Base-by-base conservation (phyloP, 2,329 filamentous ascomycete species). In the Claviceps pazoutovae region DNA sequence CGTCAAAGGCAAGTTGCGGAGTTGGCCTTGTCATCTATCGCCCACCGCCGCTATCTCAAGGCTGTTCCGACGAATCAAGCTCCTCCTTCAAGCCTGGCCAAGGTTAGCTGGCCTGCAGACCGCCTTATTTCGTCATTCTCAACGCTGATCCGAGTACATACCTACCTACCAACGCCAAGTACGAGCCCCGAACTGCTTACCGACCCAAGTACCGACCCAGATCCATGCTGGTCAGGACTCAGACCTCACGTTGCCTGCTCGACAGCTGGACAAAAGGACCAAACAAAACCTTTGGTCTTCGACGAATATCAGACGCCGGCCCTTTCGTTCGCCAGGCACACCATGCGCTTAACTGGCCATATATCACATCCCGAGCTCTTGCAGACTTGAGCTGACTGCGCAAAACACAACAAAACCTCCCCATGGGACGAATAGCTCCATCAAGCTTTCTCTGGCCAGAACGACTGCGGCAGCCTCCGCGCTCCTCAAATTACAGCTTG, bases 381-480 rank as follows among this genome's bases (percentile, higher is more conserved):
- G 13, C 46, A 50, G 46, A 53, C 51, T 37, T 56, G 56, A 57
- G 26, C 6, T 17, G 21, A 14, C 41, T 44, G 9, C 21, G 19
- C 14, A 16, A 26, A 4, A 46, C n/a, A 44, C 9, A 13, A 43
- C n/a, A 39, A 47, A n/a, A 34, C 30, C 47, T 48, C 43, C 44
- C 39, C 34, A 49, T 46, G 50, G 51, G 43, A 53, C 39, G 34
- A 41, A 19, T 30, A 48, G 19, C 38, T 26, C 39, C 19, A 48
- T 23, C 30, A 23, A 30, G 44, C 43, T 34, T 1, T 39, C 34
- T 9, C 21, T 36, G n/a, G 34, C 44, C 38, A 23, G 23, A 44
- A 38, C 46, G 51, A 56, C 47, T 37, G 61, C 57, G 56, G 39
- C 37, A 41, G 26, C 37, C 34, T 34, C 19, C 38, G 21, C 13